phyloP scores from a whole-genome alignment of 345 rosid genomes.

The Brassica rapa region DNA sequence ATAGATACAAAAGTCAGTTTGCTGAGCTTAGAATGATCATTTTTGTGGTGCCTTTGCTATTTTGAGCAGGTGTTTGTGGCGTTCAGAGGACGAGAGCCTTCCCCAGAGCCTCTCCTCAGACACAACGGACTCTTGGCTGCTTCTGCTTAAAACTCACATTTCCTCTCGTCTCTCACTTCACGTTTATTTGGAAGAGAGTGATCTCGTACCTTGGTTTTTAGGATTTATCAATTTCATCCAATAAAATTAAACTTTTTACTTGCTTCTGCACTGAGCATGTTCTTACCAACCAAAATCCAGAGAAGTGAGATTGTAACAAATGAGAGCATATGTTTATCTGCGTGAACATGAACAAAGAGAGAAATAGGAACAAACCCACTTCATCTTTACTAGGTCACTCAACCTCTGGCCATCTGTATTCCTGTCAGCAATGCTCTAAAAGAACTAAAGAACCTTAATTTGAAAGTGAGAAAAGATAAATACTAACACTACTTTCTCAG shows the following conservation, averaged over 20 bases:
- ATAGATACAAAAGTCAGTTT: no score
- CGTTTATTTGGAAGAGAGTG: neutral
- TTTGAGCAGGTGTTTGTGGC: slow-evolving; percentile 72
- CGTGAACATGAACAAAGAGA: neutral
- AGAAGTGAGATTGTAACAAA: neutral
- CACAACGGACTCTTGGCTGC: slow-evolving; percentile 78
- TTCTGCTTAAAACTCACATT: slow-evolving; percentile 39
- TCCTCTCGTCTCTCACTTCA: neutral
- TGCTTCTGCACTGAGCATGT: neutral
- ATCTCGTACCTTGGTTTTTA: neutral
- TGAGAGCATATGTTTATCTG: neutral
- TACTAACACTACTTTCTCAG: neutral
- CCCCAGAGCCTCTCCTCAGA: slow-evolving; percentile 84
- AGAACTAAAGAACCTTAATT: neutral
- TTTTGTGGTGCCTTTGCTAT: no score
- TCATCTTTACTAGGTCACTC: slow-evolving; percentile 9
- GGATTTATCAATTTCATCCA: neutral
- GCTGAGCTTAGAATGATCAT: neutral
- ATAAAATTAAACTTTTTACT: neutral
- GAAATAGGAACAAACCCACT: neutral
- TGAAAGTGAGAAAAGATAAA: neutral
- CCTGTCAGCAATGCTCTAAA: neutral
- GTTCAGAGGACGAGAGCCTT: slow-evolving; percentile 97
- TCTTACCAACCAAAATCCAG: neutral
- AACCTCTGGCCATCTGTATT: neutral